phyloP scores from a whole-genome alignment of 2,329 filamentous ascomycete genomes.

The Stylonectria norvegica region DNA sequence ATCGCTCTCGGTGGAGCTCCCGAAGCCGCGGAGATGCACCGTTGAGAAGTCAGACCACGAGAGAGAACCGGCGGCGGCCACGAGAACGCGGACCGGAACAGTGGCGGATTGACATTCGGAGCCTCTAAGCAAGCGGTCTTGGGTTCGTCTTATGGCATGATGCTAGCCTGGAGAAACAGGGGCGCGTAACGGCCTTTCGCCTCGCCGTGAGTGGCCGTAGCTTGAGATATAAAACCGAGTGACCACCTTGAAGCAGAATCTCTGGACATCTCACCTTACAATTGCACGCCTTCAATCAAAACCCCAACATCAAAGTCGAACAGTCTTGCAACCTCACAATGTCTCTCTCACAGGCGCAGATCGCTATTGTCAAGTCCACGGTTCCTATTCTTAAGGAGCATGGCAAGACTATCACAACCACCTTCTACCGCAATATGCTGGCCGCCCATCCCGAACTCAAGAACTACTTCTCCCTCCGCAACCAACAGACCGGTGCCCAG shows the following conservation, averaged over 20 bases:
- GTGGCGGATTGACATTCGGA: constrained; percentile 1
- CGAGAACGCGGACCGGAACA: no score
- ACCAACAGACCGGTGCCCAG: constrained; percentile 66
- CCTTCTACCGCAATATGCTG: constrained; percentile 71
- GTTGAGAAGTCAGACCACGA: constrained; percentile 23
- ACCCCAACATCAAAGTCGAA: no score
- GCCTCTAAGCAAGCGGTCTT: background rate
- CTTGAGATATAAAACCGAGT: constrained; percentile 20
- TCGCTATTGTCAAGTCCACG: constrained; percentile 71
- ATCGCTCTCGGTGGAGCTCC: background rate
- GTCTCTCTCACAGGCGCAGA: constrained; percentile 60
- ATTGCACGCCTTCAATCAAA: no score
- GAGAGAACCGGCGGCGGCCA: no score
- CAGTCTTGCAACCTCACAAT: constrained; percentile 24
- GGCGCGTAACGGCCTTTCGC: constrained; percentile 23
- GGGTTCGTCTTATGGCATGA: constrained; percentile 10
- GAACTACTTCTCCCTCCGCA: constrained; percentile 67
- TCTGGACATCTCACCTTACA: constrained; percentile 5
- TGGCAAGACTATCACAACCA: constrained; percentile 64
- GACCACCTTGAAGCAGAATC: background rate
- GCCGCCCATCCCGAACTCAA: constrained; percentile 60
- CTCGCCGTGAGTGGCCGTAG: constrained; percentile 15
- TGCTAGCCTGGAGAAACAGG: constrained; percentile 1
- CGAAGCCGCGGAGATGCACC: constrained; percentile 26
- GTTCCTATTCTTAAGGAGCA: constrained; percentile 68